phyloP scores from a whole-genome alignment of 345 rosid species.

The Iberis pinnata region DNA sequence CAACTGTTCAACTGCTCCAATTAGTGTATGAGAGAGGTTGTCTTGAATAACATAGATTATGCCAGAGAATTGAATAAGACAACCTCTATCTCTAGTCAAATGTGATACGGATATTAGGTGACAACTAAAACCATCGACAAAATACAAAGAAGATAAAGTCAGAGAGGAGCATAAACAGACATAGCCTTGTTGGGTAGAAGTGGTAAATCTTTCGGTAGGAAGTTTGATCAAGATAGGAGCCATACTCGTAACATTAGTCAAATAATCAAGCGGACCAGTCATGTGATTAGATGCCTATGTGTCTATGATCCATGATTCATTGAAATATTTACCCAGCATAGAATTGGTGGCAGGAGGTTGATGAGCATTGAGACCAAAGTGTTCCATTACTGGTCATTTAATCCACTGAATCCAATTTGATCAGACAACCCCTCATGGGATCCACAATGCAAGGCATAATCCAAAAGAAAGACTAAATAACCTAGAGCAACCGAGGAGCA shows the following conservation, averaged over 20 bases:
- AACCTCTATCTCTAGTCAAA: background rate
- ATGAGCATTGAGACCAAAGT: background rate
- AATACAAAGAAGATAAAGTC: background rate
- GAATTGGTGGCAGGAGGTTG: background rate
- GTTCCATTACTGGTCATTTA: background rate
- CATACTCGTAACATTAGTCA: background rate
- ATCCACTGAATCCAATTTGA: background rate
- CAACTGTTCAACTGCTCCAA: background rate
- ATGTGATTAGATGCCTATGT: background rate
- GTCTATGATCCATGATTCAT: background rate
- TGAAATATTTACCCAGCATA: background rate
- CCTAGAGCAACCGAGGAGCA: too few species aligned
- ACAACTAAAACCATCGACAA: background rate
- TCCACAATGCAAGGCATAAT: too few species aligned
- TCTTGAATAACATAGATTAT: background rate
- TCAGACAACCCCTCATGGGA: too few species aligned
- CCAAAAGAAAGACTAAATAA: too few species aligned
- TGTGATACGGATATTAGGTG: background rate
- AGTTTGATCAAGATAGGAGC: background rate
- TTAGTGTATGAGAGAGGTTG: background rate
- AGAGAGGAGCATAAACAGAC: background rate
- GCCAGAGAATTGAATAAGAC: background rate
- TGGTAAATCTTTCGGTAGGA: background rate
- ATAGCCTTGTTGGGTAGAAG: background rate
- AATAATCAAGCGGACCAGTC: background rate